These are phyloP conservation scores for Candida montana DNA, from an alignment of 805 yeast species.

Conservation along the genomic window DNA sequence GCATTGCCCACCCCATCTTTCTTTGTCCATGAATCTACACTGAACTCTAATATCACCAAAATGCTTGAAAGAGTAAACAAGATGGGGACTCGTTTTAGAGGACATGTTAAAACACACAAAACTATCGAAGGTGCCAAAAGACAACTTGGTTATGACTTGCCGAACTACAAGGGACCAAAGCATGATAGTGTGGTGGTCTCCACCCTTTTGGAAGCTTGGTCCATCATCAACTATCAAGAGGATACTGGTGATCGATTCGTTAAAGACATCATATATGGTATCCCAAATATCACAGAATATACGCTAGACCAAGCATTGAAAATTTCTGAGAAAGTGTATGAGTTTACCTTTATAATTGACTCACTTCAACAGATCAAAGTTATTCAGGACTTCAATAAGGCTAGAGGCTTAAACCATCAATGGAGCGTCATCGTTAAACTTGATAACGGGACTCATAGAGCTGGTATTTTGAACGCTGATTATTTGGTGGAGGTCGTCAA, in stretches of 20 bases:
- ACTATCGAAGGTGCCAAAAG: constrained; percentile 51
- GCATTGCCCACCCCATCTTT: constrained; percentile 60
- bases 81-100: constrained; percentile 47
- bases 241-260: constrained; percentile 23
- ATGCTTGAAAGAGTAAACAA: constrained; percentile 40
- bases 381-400: constrained; percentile 33
- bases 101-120: constrained; percentile 76
- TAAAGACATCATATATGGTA: constrained; percentile 49
- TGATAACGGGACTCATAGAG: constrained; percentile 67
- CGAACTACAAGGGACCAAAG: constrained; percentile 24
- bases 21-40: constrained; percentile 37
- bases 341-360: constrained; percentile 58
- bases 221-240: constrained; percentile 31
- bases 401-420: constrained; percentile 24
- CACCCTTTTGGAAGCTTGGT: constrained; percentile 63
- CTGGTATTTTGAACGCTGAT: constrained; percentile 43
- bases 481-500: constrained; percentile 34
- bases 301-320: constrained; percentile 42
- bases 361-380: constrained; percentile 48
- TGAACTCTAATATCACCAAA: constrained; percentile 36
- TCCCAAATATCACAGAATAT: constrained; percentile 51
- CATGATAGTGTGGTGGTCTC: constrained; percentile 58
- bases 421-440: constrained; percentile 69
- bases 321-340: constrained; percentile 35
- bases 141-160: constrained; percentile 45